Evolutionary conservation across 1,284 basidiomycete genomes (phyloP), one percentile per base, ranked within the genome.

Genomic region (Earliella scabrosa): DNA sequence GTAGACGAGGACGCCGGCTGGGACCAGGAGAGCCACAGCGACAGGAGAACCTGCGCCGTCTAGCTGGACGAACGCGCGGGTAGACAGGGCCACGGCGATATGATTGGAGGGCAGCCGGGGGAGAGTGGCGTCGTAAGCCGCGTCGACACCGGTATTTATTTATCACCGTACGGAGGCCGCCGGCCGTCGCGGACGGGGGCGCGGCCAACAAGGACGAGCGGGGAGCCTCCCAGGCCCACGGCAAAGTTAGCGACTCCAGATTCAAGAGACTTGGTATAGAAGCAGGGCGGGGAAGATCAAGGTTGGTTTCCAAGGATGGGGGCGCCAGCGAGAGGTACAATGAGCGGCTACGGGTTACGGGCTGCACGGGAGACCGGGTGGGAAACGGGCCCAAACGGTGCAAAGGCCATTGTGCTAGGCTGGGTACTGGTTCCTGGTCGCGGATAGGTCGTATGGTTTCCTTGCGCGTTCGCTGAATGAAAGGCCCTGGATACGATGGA

Each of bases 291-390:
- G 38, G 41, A 47, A 27, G 38, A 20, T 36, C 36, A 16, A 20
- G 34, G 43, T 26, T 20, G 23, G 47, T 45, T 24, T 35, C 43
- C 47, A 48, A 39, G 34, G 18, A 6, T 26, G 32, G 20, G 43
- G 54, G 41, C 58, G 54, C 50, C 45, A 43, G 45, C 26, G 13
- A 31, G 26, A n/a, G 46, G 34, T 27, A 24, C 23, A 23, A 41
- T 47, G 38, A 53, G 51, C 45, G 51, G 51, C 45, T 41, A 41
- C 27, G 34, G 31, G 14, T 10, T 24, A 24, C 18, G 24, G 50
- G 45, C n/a, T 16, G 31, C 44, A 18, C 32, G 45, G 14, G 6
- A 34, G 6, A 16, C 31, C 20, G 6, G 45, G 31, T 14, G 31
- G 45, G 18, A 26, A 27, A 41, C 8, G 14, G 14, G 35, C 16